Conservation (phyloP, 768 basidiomycete genomes). For the Leucocoprinus leucothites region DNA sequence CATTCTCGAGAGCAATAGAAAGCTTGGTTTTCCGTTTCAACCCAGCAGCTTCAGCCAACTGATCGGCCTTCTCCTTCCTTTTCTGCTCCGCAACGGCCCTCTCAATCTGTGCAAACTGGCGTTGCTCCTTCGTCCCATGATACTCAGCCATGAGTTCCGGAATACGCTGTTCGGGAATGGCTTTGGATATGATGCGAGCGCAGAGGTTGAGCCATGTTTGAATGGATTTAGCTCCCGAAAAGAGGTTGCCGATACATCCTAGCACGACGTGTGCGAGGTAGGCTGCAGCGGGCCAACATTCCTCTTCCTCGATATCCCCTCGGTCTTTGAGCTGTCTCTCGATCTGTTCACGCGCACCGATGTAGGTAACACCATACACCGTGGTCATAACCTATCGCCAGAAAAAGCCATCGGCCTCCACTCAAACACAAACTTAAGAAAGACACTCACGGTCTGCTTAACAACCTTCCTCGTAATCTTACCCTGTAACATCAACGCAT, state of each 20-base stretch:
- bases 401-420: conserved; percentile 1
- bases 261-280: conserved; percentile 84
- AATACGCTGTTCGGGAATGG: conserved; percentile 72
- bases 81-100: neutral
- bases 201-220: conserved; percentile 87
- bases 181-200: conserved; percentile 83
- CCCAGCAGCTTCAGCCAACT: too few species aligned
- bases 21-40: too few species aligned
- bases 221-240: conserved; percentile 88
- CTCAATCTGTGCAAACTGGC: neutral
- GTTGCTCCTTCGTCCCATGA: neutral
- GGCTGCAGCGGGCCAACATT: conserved; percentile 68
- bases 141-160: conserved; percentile 32
- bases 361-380: conserved; percentile 94
- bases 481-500: conserved; percentile 63
- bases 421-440: neutral
- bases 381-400: conserved; percentile 88
- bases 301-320: conserved; percentile 66
- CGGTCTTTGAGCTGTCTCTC: conserved; percentile 81
- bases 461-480: conserved; percentile 92
- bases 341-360: conserved; percentile 94
- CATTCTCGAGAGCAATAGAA: too few species aligned
- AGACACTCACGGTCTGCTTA: conserved; percentile 83
- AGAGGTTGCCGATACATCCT: conserved; percentile 84
- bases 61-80: too few species aligned